phyloP scores from a whole-genome alignment of 2,329 filamentous ascomycete species.

The Aspergillus phoenicis region DNA sequence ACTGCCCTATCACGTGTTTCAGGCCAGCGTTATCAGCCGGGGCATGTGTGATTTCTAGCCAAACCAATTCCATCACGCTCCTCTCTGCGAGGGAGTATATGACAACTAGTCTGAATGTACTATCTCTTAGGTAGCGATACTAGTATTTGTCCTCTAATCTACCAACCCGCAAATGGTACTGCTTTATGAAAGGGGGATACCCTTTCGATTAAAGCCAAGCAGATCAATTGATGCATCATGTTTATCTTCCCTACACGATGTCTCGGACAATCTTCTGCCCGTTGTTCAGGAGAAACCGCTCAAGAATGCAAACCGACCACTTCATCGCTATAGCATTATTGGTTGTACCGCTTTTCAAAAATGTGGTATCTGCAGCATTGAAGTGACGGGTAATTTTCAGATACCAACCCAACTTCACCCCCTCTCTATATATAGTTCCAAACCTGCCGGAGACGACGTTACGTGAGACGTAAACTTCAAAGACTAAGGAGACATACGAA shows the following conservation, averaged over 20 bases:
- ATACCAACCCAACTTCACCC: not conserved
- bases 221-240: not conserved
- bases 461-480: not conserved
- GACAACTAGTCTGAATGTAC: too few species aligned
- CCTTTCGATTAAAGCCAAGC: too few species aligned
- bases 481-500: not conserved
- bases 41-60: not conserved
- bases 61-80: too few species aligned
- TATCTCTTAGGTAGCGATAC: too few species aligned
- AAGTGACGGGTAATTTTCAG: slow-evolving; percentile 2
- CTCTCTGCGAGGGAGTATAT: too few species aligned
- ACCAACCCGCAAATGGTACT: too few species aligned
- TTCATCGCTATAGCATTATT: not conserved
- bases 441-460: not conserved
- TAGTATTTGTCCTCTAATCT: too few species aligned
- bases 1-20: slow-evolving; percentile 8
- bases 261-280: not conserved
- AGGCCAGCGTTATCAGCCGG: not conserved
- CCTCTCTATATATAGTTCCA: not conserved
- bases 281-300: not conserved
- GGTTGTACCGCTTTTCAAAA: not conserved
- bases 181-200: not conserved
- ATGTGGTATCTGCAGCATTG: not conserved
- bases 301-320: not conserved
- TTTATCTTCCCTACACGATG: not conserved